These are phyloP conservation scores for Penicillium brevicompactum DNA, from an alignment of 2,329 filamentous ascomycete species.

Conservation along the genomic window DNA sequence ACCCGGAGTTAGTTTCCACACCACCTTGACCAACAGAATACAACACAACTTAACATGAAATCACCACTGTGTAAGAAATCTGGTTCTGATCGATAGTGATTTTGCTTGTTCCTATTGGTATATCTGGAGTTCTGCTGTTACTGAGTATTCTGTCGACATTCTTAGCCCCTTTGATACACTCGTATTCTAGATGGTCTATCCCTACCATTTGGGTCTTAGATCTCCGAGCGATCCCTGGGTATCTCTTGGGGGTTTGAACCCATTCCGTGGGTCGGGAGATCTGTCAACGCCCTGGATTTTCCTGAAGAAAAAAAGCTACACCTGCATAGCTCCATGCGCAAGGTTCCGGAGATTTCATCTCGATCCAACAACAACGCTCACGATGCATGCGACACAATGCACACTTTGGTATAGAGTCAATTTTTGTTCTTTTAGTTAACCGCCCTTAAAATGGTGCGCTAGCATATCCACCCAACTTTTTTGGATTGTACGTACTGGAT, in stretches of 20 bases:
- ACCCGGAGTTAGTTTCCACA: background rate
- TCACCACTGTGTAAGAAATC: background rate
- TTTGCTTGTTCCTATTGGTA: background rate
- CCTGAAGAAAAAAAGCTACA: background rate
- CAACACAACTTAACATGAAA: background rate
- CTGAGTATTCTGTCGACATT: background rate
- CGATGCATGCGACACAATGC: background rate
- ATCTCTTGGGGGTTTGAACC: background rate
- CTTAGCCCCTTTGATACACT: too few species aligned
- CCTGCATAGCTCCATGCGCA: background rate
- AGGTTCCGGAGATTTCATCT: background rate
- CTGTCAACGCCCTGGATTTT: background rate
- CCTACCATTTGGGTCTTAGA: background rate
- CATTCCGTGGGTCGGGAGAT: background rate
- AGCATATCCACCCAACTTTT: background rate
- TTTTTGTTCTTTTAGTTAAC: background rate
- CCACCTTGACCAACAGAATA: background rate
- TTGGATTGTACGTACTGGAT: background rate
- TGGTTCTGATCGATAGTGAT: background rate
- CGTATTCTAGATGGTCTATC: background rate
- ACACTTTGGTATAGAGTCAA: background rate
- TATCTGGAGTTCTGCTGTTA: background rate
- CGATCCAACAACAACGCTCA: background rate
- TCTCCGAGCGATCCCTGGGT: background rate
- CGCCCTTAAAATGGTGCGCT: background rate